Percentiles rank a stretch among this genome's conserved stretches.
These are phyloP conservation scores for Creolimax fragrantissima DNA, from an alignment of 78 protist genomes.

Conservation along the genomic window DNA sequence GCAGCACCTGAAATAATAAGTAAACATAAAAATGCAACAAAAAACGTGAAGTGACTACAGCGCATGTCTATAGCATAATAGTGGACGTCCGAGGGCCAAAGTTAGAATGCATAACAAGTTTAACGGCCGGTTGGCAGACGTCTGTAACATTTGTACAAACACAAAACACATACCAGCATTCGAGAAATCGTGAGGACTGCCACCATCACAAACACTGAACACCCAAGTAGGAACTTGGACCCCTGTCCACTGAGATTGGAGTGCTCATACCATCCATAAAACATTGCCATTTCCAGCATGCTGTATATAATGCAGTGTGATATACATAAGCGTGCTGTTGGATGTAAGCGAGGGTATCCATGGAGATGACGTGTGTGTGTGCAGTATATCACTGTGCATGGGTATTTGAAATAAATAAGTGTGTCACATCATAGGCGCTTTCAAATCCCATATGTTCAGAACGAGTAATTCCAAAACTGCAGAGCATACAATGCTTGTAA, in stretches of 20 bases:
- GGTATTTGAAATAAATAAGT: background rate
- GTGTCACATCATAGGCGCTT: background rate
- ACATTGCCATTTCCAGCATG: conserved; percentile 5
- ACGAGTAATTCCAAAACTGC: background rate
- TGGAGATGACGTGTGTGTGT: background rate
- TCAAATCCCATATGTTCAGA: background rate
- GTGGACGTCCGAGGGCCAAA: no score
- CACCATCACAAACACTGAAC: background rate
- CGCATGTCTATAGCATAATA: no score
- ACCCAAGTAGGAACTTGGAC: background rate
- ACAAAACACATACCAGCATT: conserved; percentile 1
- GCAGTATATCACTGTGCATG: background rate
- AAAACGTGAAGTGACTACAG: no score
- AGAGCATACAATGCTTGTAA: background rate
- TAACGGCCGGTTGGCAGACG: no score
- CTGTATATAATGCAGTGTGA: background rate
- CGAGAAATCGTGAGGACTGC: background rate
- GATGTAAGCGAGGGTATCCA: background rate
- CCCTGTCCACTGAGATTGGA: background rate
- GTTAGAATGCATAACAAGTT: no score
- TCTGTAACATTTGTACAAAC: no score
- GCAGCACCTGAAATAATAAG: no score
- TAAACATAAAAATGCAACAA: no score
- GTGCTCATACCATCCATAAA: conserved; percentile 4
- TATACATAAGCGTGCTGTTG: background rate